Evolutionary conservation across 805 yeast species (phyloP), one percentile per base, ranked within the genome.

Genomic region (Suhomyces tanzawaensis): DNA sequence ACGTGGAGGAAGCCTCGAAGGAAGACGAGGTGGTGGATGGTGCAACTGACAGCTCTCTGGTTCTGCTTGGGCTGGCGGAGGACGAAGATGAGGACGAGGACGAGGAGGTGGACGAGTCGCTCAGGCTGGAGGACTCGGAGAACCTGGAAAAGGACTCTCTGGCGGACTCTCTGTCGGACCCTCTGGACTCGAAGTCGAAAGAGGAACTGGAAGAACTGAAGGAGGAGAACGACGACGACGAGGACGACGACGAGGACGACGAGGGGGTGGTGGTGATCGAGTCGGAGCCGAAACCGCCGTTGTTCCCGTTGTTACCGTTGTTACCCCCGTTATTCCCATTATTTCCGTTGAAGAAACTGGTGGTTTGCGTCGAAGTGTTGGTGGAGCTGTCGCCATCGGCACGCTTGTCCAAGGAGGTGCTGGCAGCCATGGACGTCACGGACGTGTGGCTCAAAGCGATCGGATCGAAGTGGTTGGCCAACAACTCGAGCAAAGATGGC

Each of bases 41-140:
- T 3, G 36, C 29, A 12, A 25, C 11, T 7, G 34, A 31, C 16
- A 19, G 31, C 4, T 24, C 19, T 11, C 26, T 25, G 19, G 29
- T 16, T 18, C 33, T 33, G 9, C 30, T n/a, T 8, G 18, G 7
- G 7, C 28, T 15, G 7, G 19, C 17, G 1, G 35, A 22, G 24
- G 32, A 26, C 15, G 16, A 12, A 7, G 26, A 14, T 0, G 35
- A 22, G 19, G 29, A 21, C 14, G 18, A 15, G 3, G 16, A 11
- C 3, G 19, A 25, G 17, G 36, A n/a, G 17, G 38, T 35, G 29
- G 38, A 16, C 3, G 34, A 29, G 4, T 16, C 39, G 24, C 37
- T 32, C 8, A 18, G 18, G 13, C 18, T 12, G 16, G 24, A 8
- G 17, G 14, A 17, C 2, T 36, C 18, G 7, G 32, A 17, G 7